Conservation (phyloP, 1,139 yeast species). For the Blastobotrys apis region DNA sequence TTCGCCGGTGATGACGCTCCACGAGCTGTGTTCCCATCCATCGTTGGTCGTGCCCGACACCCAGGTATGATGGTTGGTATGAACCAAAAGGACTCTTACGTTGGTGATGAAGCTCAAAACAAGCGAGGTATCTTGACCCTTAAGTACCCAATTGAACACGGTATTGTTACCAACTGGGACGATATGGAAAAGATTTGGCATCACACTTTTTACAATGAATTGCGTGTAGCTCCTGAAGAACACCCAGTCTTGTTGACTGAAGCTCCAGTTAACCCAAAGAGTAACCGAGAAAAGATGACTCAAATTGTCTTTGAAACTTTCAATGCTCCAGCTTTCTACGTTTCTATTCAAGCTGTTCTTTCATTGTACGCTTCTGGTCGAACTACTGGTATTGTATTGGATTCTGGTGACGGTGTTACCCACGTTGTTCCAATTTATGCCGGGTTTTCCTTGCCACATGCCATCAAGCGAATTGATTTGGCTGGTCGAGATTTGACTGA, state of each 20-base stretch:
- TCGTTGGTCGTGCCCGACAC: slow-evolving; percentile 99
- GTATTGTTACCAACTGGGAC: slow-evolving; percentile 99
- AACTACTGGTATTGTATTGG: slow-evolving; percentile 99
- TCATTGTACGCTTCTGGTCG: slow-evolving; percentile 99
- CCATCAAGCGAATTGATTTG: slow-evolving; percentile 96
- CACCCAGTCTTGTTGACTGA: slow-evolving; percentile 97
- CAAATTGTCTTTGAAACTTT: slow-evolving; percentile 98
- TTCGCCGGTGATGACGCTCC: slow-evolving; percentile 99
- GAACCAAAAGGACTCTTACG: slow-evolving; percentile 99
- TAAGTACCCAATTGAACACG: slow-evolving; percentile 99
- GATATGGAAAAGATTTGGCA: slow-evolving; percentile 99
- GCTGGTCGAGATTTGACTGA: slow-evolving; percentile 99
- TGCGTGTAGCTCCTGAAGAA: slow-evolving; percentile 98
- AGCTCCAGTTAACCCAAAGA: slow-evolving; percentile 99
- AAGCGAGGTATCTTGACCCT: slow-evolving; percentile 99
- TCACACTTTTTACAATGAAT: slow-evolving; percentile 95
- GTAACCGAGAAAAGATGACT: slow-evolving; percentile 99
- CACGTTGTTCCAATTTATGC: slow-evolving; percentile 99
- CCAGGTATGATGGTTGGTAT: slow-evolving; percentile 98
- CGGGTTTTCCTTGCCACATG: slow-evolving; percentile 99
- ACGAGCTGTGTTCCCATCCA: slow-evolving; percentile 99
- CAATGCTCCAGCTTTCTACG: slow-evolving; percentile 99
- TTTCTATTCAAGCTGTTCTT: slow-evolving; percentile 96
- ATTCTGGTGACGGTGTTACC: slow-evolving; percentile 99
- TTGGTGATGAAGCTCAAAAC: slow-evolving; percentile 99